These are phyloP conservation scores for Fusarium chlamydosporum DNA, from an alignment of 2,329 filamentous ascomycete species.

Conservation along the genomic window DNA sequence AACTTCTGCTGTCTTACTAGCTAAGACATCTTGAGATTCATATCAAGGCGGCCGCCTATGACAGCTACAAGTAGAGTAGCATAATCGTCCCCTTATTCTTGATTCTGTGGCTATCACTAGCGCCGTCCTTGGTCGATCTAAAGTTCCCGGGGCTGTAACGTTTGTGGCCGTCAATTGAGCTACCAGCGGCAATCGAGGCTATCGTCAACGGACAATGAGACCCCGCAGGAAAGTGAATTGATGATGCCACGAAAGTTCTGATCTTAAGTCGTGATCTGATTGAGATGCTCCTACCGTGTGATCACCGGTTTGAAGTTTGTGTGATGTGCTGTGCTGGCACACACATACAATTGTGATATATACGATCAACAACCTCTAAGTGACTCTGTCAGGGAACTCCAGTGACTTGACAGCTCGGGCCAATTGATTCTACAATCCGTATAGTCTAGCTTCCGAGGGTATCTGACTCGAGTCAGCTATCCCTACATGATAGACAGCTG, in stretches of 20 bases:
- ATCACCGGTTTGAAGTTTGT: neutral
- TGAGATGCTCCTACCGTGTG: neutral
- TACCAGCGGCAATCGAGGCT: slow-evolving; percentile 2
- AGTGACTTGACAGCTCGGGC: neutral
- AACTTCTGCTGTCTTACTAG: neutral
- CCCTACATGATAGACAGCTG: neutral
- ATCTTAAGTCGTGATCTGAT: neutral
- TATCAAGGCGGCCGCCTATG: neutral
- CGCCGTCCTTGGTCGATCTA: neutral
- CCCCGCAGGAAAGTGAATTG: neutral
- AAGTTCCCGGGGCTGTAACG: neutral
- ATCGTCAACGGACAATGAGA: slow-evolving; percentile 5
- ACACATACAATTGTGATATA: neutral
- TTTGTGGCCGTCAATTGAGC: neutral
- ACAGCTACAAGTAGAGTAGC: neutral
- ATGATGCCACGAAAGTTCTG: neutral
- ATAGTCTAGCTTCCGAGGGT: slow-evolving; percentile 2
- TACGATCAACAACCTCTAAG: neutral
- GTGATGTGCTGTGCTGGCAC: neutral
- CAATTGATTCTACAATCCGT: neutral
- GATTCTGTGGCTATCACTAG: neutral
- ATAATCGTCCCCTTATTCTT: neutral
- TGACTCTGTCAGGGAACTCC: neutral
- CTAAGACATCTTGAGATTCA: no score
- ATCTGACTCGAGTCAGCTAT: slow-evolving; percentile 9